These are phyloP conservation scores for Digitaria exilis DNA, from an alignment of 202 grass and related monocot genomes.

Conservation along the genomic window DNA sequence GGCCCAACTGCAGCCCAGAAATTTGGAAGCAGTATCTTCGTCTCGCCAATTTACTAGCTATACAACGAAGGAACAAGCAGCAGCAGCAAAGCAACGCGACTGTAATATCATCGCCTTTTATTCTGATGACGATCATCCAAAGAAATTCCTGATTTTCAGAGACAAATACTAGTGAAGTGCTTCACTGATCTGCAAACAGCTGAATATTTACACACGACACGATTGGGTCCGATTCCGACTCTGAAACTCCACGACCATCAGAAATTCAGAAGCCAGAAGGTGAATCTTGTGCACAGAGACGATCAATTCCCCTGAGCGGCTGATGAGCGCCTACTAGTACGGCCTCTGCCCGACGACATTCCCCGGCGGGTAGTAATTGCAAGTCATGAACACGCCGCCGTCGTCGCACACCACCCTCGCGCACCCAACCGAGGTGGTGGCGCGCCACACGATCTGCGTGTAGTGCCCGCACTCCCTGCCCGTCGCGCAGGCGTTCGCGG, in stretches of 20 bases:
- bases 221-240: not conserved
- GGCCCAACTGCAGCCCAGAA: not conserved
- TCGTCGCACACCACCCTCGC: constrained; percentile 53
- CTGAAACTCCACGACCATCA: no score
- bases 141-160: not conserved
- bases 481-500: constrained; percentile 61
- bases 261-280: no score
- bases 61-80: not conserved
- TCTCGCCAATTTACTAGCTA: not conserved
- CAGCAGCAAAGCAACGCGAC: not conserved
- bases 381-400: constrained; percentile 63
- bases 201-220: constrained; percentile 15
- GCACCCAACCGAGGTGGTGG: constrained; percentile 55
- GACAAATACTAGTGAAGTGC: not conserved
- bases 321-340: constrained; percentile 35
- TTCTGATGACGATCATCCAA: not conserved
- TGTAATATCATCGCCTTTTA: not conserved
- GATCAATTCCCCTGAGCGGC: no score
- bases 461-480: constrained; percentile 73
- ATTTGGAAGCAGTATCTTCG: not conserved
- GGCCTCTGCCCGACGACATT: constrained; percentile 75
- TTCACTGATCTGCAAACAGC: no score
- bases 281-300: no score
- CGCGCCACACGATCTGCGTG: constrained; percentile 82
- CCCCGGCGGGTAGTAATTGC: constrained; percentile 77